Base-by-base conservation (phyloP, 768 basidiomycete genomes). In the Leccinum ochraceum region DNA sequence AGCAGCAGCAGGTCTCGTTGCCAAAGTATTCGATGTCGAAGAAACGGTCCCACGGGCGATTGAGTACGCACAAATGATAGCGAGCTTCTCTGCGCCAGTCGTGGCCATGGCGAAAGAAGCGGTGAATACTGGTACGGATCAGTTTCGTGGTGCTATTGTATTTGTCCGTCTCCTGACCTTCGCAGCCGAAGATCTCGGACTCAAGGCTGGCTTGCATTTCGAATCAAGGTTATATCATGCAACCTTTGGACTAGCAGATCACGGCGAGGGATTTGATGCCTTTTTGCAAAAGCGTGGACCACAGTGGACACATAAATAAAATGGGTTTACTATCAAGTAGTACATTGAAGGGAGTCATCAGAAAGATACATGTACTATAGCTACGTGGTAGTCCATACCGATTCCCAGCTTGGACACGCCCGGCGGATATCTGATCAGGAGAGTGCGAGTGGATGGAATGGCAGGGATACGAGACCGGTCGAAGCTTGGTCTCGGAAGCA, bases 221-320 rank as follows among this genome's bases (percentile, higher is more conserved):
- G 83, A 84, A 63, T 70, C 81, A 54, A 67, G 80, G 48, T 67
- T 83, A 22, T 84, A 84, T 74, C 81, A 83, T 63, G 69, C 75
- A 44, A 73, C 81, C 8, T 84, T 84, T 65, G 79, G 79, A n/a
- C 80, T 83, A 37, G 69, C 65, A 22, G 81, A 81, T 62, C 79
- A 79, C 64, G 69, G 71, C 44, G 80, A 81, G 64, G 80, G 80
- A 6, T 83, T 84, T 73, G 68, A 70, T 11, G 82, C 82, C 1
- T 84, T 84, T 63, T 71, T 80, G 7, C 66, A 71, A 49, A 84
- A 84, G 74, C 71, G 83, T 50, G 72, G 66, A 53, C 69, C 82
- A 4, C 66, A 73, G 36, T 84, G 81, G 76, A 68, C 67, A 11
- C 73, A 82, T 71, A 68, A 76, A 61, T 81, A 73, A 57, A 34